Base-by-base conservation (phyloP, 2,329 filamentous ascomycete genomes). In the Fusarium sp. region DNA sequence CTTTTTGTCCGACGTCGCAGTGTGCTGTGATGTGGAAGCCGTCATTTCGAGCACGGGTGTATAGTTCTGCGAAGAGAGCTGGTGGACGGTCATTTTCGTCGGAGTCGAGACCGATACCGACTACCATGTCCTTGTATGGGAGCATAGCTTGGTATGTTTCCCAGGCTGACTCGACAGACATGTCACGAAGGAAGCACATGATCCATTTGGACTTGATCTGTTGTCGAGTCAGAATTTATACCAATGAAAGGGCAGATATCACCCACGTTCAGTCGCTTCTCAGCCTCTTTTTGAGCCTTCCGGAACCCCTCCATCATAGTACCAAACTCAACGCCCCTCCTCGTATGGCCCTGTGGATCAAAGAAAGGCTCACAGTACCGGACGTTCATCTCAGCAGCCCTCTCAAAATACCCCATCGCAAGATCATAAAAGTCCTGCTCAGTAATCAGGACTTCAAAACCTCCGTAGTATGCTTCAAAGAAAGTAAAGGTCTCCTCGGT, bases 361-460 rank as follows among this genome's bases (percentile, higher is more conserved):
- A 94, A 94, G 81, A 93, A 94, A 52, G 93, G 85, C 77, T 94
- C 92, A 14, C 90, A 90, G 74, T 94, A 92, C 29, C 87, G 84
- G 3, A 94, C 89, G 45, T 88, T 88, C 70, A 92, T 87, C 2
- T 81, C 79, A 24, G 88, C 84, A 6, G 90, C 91, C 55, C 85
- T 86, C 25, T 83, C 74, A 77, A 94, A 91, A 80, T 94, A 94
- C 68, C 87, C 86, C 83, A 88, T 91, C 7, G 90, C 91, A 9
- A 95, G 84, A 58, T 87, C 87, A 75, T 91, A 90, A 76, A 92
- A 94, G 79, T 94, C 92, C 18, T 83, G 79, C 22, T 85, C 81
- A 3, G 86, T 85, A 49, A 89, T 80, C 6, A 94, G 85, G 1
- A 91, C 90, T 29, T 92, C 93, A 82, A 94, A 94, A 79, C 92